Evolutionary conservation across 2,329 filamentous ascomycete genomes (phyloP).

Genomic region (Verticillium longisporum): DNA sequence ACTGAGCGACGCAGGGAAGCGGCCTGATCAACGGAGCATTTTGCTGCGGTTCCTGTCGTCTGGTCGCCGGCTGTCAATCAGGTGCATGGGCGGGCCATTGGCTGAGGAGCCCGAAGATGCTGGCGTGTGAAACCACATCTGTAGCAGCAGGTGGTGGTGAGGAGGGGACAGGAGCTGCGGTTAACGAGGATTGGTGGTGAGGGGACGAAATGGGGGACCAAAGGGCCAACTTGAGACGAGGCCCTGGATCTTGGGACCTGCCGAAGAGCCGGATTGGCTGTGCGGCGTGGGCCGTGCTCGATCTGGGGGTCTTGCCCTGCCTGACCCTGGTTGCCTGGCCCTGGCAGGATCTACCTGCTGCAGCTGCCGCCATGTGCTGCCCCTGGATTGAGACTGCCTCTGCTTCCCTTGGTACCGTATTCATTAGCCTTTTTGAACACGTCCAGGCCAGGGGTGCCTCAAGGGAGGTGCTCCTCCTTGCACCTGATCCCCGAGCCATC

Average conservation of each 20-base stretch:
- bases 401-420: not conserved
- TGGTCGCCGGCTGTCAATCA: not conserved
- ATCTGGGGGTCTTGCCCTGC: not conserved
- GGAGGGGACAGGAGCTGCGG: not conserved
- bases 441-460: too few species aligned
- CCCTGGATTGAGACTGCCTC: too few species aligned
- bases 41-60: not conserved
- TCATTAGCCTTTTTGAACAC: too few species aligned
- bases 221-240: not conserved
- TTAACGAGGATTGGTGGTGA: constrained; percentile 9
- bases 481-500: too few species aligned
- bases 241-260: not conserved
- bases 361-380: constrained; percentile 1
- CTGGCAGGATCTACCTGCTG: not conserved
- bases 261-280: not conserved
- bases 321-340: too few species aligned
- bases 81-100: not conserved
- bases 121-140: constrained; percentile 9
- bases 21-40: not conserved
- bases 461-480: too few species aligned
- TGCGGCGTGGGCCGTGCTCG: not conserved
- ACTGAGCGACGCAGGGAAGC: constrained; percentile 1
- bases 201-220: constrained; percentile 7
- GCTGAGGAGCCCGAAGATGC: not conserved
- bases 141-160: constrained; percentile 8